Percentiles rank a stretch among this genome's conserved stretches.
These are phyloP conservation scores for Pholiota molesta DNA, from an alignment of 768 basidiomycete species.

Conservation along the genomic window DNA sequence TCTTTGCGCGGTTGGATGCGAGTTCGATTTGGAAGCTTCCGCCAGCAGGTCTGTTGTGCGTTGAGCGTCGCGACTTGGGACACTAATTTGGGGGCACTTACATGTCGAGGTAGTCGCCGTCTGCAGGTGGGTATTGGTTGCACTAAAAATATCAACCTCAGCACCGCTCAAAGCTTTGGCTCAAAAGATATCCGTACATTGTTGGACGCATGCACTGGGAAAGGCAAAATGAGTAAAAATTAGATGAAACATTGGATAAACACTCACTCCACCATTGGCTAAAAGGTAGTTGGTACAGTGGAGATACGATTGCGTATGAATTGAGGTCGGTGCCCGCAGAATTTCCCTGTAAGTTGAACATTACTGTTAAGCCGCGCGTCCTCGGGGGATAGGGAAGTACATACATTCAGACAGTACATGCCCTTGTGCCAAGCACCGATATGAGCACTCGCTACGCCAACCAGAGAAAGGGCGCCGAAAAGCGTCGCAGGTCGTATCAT, in stretches of 20 bases:
- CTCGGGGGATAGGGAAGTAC: constrained; percentile 14
- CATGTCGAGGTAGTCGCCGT: constrained; percentile 46
- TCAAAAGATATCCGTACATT: constrained; percentile 25
- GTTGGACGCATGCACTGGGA: constrained; percentile 39
- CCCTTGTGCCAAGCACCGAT: constrained; percentile 43
- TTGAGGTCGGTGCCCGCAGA: constrained; percentile 37
- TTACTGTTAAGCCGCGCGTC: neutral
- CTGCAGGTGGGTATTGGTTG: constrained; percentile 43
- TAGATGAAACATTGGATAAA: neutral
- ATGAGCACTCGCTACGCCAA: constrained; percentile 37
- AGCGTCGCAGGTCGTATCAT: constrained; percentile 1
- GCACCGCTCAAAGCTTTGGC: neutral
- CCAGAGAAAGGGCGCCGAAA: constrained; percentile 16
- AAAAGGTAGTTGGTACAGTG: constrained; percentile 44
- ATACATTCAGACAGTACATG: constrained; percentile 51
- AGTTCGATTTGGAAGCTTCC: constrained; percentile 51
- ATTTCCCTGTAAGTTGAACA: constrained; percentile 29
- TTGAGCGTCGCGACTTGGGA: neutral
- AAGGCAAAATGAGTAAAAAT: constrained; percentile 9
- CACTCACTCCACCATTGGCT: constrained; percentile 51
- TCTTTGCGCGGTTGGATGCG: constrained; percentile 50
- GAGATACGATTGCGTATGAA: constrained; percentile 39
- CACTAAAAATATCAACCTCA: constrained; percentile 31
- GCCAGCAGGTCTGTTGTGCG: constrained; percentile 45
- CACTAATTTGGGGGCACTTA: constrained; percentile 24